phyloP scores from a whole-genome alignment of 371 early-diverging fungal species.

The Mortierella sp. region DNA sequence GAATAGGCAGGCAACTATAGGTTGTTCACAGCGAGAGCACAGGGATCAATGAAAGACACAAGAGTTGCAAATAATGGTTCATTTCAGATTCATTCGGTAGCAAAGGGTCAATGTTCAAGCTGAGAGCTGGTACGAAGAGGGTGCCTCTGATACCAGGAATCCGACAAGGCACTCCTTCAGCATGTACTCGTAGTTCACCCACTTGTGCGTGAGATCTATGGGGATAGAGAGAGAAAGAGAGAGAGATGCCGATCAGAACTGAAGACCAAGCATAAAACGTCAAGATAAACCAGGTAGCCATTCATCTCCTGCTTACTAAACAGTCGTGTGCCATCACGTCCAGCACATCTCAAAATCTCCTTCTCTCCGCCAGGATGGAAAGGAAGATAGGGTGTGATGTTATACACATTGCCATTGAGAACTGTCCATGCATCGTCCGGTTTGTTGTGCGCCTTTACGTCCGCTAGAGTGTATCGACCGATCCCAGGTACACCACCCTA shows the following conservation, averaged over 20 bases:
- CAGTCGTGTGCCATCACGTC: conserved; percentile 93
- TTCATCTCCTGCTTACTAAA: conserved; percentile 91
- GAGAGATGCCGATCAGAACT: too few relatives aligned
- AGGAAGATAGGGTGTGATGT: conserved; percentile 92
- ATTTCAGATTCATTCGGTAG: too few relatives aligned
- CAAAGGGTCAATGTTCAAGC: background rate
- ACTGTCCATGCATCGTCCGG: conserved; percentile 94
- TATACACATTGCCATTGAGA: conserved; percentile 93
- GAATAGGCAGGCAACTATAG: too few relatives aligned
- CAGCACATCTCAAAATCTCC: conserved; percentile 94
- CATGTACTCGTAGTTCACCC: conserved; percentile 92
- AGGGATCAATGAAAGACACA: too few relatives aligned
- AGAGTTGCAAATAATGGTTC: too few relatives aligned
- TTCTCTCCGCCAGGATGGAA: conserved; percentile 96
- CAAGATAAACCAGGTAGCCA: too few relatives aligned
- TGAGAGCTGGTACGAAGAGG: conserved; percentile 29
- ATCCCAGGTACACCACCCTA: conserved; percentile 61
- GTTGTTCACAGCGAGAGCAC: background rate
- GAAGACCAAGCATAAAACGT: too few relatives aligned
- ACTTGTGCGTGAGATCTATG: conserved; percentile 86
- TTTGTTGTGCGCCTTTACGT: conserved; percentile 82
- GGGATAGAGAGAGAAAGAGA: background rate
- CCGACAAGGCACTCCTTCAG: conserved; percentile 90
- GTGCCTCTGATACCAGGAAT: conserved; percentile 68
- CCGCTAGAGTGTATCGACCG: conserved; percentile 76